A percentile compares a stretch with the other conserved stretches of the same genome.
These are phyloP conservation scores for Dipteronia dyeriana DNA, from an alignment of 345 rosid species.

Conservation along the genomic window DNA sequence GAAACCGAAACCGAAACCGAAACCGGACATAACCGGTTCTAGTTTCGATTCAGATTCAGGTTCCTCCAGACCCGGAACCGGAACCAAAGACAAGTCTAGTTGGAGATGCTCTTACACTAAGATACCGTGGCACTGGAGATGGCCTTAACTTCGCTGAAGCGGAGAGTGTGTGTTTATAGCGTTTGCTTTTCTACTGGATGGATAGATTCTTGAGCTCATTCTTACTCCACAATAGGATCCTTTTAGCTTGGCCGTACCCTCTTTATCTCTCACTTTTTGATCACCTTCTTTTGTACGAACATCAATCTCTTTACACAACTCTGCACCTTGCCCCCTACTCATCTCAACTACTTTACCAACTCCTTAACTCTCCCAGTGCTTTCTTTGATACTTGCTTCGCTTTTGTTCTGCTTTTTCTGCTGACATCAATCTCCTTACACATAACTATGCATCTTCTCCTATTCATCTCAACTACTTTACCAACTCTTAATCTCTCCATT, in stretches of 20 bases:
- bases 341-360: background rate
- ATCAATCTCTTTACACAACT: background rate
- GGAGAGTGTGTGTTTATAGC: background rate
- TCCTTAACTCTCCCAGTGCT: background rate
- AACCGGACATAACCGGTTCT: no score
- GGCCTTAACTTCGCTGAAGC: background rate
- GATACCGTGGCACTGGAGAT: no score
- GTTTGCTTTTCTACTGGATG: background rate
- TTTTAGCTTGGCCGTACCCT: background rate
- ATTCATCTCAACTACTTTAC: background rate
- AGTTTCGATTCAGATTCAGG: no score
- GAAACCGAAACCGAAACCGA: no score
- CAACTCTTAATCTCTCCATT: background rate
- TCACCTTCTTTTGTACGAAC: background rate
- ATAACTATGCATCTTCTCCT: background rate
- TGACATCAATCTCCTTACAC: background rate
- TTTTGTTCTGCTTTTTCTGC: background rate
- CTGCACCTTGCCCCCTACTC: background rate
- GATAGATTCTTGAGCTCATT: constrained; percentile 18
- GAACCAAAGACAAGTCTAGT: no score
- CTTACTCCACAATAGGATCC: constrained; percentile 1
- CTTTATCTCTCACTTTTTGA: no score
- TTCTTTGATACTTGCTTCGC: background rate
- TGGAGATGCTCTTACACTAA: no score
- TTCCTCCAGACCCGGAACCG: no score